A percentile compares a stretch with the other conserved stretches of the same genome.
Evolutionary conservation across 2,329 filamentous ascomycete genomes (phyloP).

Genomic region (Esteya vermicola): DNA sequence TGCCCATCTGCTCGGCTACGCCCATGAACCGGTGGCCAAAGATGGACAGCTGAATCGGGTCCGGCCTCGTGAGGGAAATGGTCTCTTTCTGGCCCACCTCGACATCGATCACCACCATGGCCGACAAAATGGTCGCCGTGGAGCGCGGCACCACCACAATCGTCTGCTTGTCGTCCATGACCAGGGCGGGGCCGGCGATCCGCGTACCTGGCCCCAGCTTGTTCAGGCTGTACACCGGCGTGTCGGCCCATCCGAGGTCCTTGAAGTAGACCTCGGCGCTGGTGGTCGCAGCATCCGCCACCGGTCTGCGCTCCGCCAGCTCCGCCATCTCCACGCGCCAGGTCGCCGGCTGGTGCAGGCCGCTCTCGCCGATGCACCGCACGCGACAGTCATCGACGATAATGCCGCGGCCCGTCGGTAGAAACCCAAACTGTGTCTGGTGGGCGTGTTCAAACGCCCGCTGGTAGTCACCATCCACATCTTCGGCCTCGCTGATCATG

Average conservation of each 20-base stretch:
- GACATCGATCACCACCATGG: slow-evolving; percentile 55
- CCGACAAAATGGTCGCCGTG: slow-evolving; percentile 48
- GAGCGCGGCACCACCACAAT: slow-evolving; percentile 54
- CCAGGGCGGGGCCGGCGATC: slow-evolving; percentile 44
- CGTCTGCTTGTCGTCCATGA: slow-evolving; percentile 54
- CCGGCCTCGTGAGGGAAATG: too few relatives aligned
- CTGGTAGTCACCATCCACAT: slow-evolving; percentile 37
- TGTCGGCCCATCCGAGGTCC: slow-evolving; percentile 25
- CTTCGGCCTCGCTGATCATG: slow-evolving; percentile 46
- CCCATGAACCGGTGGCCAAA: slow-evolving; percentile 76
- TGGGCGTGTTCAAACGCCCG: slow-evolving; percentile 51
- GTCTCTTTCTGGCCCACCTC: not conserved
- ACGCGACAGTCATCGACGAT: too few relatives aligned
- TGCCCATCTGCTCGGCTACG: slow-evolving; percentile 45
- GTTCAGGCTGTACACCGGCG: slow-evolving; percentile 53
- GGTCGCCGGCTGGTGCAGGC: too few relatives aligned
- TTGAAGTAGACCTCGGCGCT: slow-evolving; percentile 53
- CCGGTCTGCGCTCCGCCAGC: too few relatives aligned
- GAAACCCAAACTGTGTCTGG: too few relatives aligned
- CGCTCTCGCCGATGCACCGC: too few relatives aligned
- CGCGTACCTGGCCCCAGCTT: slow-evolving; percentile 44
- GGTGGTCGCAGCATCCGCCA: too few relatives aligned
- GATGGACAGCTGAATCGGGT: slow-evolving; percentile 56
- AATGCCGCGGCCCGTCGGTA: too few relatives aligned
- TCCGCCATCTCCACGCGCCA: too few relatives aligned